Conservation (phyloP, 2,329 filamentous ascomycete species). For the Cercospora sp. region DNA sequence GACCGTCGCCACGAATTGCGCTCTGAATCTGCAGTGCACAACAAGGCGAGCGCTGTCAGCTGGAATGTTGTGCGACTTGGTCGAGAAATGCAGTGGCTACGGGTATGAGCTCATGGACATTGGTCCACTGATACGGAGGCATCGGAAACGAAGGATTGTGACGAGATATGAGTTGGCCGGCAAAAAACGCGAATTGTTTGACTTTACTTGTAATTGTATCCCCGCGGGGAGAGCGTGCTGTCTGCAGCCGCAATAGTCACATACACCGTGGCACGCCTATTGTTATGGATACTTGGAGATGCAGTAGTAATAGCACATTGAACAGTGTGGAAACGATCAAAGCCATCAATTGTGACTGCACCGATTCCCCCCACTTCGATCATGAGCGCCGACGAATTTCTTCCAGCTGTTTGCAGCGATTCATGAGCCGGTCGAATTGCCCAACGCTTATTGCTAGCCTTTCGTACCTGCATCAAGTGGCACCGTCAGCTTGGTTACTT, state of each 20-base stretch:
- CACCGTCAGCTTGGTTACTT: neutral
- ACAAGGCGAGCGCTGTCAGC: neutral
- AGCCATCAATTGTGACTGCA: neutral
- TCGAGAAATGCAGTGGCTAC: neutral
- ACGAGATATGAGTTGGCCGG: constrained; percentile 8
- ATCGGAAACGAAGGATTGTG: neutral
- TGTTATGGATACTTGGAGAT: constrained; percentile 1
- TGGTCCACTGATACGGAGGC: neutral
- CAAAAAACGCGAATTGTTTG: constrained; percentile 1
- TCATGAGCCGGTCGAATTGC: neutral
- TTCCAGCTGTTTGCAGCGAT: neutral
- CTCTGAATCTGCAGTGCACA: neutral
- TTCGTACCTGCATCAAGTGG: constrained; percentile 8
- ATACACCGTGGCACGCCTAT: constrained; percentile 1
- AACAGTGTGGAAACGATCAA: constrained; percentile 14
- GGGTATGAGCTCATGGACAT: neutral
- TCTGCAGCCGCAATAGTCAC: neutral
- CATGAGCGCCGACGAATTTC: neutral
- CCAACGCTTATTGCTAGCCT: neutral
- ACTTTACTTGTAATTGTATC: constrained; percentile 12
- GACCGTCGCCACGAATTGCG: neutral
- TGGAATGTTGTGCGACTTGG: neutral
- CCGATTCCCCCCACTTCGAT: neutral
- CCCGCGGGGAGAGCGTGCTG: constrained; percentile 3
- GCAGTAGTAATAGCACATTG: constrained; percentile 10